Conservation (phyloP, 768 basidiomycete species). For the Russula earlei region DNA sequence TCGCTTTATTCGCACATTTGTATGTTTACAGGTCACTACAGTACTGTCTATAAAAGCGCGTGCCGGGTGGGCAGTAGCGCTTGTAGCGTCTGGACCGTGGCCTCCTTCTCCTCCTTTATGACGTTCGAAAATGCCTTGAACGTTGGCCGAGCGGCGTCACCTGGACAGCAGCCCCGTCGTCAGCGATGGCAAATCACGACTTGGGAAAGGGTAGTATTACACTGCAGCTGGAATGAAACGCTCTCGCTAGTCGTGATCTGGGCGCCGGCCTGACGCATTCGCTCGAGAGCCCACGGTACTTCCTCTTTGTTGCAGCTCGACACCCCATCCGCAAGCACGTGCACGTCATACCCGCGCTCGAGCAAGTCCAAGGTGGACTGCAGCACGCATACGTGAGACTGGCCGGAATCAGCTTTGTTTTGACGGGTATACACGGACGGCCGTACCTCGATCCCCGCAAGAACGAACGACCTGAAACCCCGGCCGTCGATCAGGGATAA, state of each 20-base stretch:
- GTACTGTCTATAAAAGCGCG: not conserved
- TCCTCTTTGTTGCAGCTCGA: constrained; percentile 77
- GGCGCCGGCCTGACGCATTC: constrained; percentile 65
- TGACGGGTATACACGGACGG: not conserved
- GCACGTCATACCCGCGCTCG: constrained; percentile 38
- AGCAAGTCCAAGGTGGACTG: constrained; percentile 73
- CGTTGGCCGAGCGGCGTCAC: constrained; percentile 47
- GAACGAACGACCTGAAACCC: constrained; percentile 48
- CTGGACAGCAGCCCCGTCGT: constrained; percentile 28
- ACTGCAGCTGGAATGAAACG: constrained; percentile 65
- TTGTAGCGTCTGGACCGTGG: constrained; percentile 36
- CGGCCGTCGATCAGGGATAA: constrained; percentile 38
- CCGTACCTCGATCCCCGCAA: constrained; percentile 84
- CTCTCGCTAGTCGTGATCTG: constrained; percentile 76
- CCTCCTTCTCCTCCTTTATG: constrained; percentile 70
- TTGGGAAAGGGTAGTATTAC: constrained; percentile 28
- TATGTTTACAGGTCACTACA: not conserved
- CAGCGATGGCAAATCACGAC: constrained; percentile 12
- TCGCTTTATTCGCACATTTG: not conserved
- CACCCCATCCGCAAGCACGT: constrained; percentile 77
- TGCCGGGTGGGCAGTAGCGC: constrained; percentile 23
- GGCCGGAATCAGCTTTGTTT: not conserved
- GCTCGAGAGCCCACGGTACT: constrained; percentile 61
- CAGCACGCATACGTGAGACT: constrained; percentile 86
- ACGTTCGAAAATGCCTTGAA: constrained; percentile 68